Evolutionary conservation across 192 early-diverging fungal genomes (phyloP), one percentile per base, ranked within the genome.

Genomic region (Podila epicladia): DNA sequence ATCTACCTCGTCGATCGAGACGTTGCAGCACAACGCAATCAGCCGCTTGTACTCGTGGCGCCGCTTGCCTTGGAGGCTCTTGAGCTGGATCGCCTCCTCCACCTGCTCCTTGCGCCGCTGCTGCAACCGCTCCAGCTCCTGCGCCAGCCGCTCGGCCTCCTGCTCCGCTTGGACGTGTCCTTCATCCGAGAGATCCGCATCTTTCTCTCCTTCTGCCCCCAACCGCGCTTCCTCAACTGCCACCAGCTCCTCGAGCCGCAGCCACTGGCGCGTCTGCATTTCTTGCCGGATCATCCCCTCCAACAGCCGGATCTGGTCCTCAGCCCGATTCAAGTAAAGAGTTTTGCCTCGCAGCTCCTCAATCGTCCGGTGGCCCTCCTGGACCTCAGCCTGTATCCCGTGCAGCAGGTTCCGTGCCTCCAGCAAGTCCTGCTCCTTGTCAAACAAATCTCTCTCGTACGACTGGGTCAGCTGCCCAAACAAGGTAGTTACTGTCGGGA

Each of bases 11-110:
- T 92, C 88, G 35, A 90, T 72, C 45, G 80, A 64, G 2, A 94
- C 87, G 35, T 87, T 84, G 75, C 91, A 92, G 69, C 91, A 92
- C 50, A 86, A 80, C 9, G 89, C 85, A 73, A 94, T 92, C 62
- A 94, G 76, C 9, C 85, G 82, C 55, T 91, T 89, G 80, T 92
- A 94, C 17, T 89, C 82, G 22, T 90, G 74, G 55, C 88, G 86
- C 35, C 83, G 84, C 72, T 58, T 72, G 31, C 58, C 59, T 35
- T 84, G 72, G 9, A 76, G 49, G 19, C 68, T 62, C 31, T 71
- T 62, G 31, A 78, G 24, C 28, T 80, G 64, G 1, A 62, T 24
- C 11, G 64, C 59, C 33, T 84, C 26, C 19, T 64, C 72, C 7
- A 73, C 73, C 8, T 69, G 64, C 3, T 85, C 78, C 48, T 85